Conservation (phyloP, 2,329 filamentous ascomycete species). For the Zelopaecilomyces penicillatus region DNA sequence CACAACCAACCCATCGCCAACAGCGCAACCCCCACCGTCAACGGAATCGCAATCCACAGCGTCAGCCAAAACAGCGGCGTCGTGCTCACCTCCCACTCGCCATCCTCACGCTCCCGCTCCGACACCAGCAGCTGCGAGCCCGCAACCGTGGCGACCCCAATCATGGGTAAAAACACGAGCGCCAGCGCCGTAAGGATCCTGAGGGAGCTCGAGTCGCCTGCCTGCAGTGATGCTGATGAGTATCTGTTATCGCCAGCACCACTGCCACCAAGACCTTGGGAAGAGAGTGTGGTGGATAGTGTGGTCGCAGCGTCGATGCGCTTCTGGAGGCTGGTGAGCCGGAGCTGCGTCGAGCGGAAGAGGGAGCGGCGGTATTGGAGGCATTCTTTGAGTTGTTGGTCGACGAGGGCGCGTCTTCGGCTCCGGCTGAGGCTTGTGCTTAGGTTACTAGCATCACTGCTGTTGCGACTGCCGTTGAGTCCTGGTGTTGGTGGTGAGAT, state of each 20-base stretch:
- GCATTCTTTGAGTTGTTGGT: slow-evolving; percentile 19
- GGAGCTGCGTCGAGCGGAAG: slow-evolving; percentile 27
- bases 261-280: slow-evolving; percentile 17
- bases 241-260: slow-evolving; percentile 9
- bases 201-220: slow-evolving; percentile 25
- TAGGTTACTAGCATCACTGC: background rate
- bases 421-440: background rate
- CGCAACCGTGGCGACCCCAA: slow-evolving; percentile 24
- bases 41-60: slow-evolving; percentile 22
- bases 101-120: slow-evolving; percentile 10
- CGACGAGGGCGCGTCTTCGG: slow-evolving; percentile 9
- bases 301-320: slow-evolving; percentile 27
- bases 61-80: slow-evolving; percentile 22
- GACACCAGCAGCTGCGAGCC: slow-evolving; percentile 21
- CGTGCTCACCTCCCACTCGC: slow-evolving; percentile 15
- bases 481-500: too few relatives aligned
- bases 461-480: background rate
- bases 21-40: slow-evolving; percentile 17
- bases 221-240: slow-evolving; percentile 23
- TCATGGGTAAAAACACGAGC: slow-evolving; percentile 29
- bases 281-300: slow-evolving; percentile 28
- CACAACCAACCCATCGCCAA: slow-evolving; percentile 21
- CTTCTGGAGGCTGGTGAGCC: slow-evolving; percentile 24
- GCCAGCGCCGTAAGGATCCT: slow-evolving; percentile 29
- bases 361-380: slow-evolving; percentile 24